Conservation (phyloP, 768 basidiomycete genomes). For the Steccherinum ochraceum region DNA sequence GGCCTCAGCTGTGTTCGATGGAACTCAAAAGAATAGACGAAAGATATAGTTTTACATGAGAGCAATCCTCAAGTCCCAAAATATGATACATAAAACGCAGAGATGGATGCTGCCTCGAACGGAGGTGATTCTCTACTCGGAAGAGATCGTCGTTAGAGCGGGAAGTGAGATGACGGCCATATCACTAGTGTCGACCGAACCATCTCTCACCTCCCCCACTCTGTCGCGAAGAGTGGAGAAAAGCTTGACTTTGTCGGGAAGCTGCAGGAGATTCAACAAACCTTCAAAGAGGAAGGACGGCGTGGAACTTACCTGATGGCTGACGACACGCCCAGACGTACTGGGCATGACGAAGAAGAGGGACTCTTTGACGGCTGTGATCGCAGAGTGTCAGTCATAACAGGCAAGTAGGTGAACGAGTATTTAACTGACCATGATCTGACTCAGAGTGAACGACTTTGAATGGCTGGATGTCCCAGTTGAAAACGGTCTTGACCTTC, state of each 20-base stretch:
- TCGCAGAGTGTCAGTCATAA: no score
- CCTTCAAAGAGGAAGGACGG: conserved; percentile 10
- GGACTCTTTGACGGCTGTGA: conserved; percentile 39
- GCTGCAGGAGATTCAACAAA: conserved; percentile 1
- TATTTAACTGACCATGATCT: conserved; percentile 4
- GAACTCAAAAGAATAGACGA: neutral
- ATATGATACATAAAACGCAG: neutral
- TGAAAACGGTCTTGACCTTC: conserved; percentile 11
- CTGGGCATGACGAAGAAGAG: conserved; percentile 72
- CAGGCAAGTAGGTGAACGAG: neutral
- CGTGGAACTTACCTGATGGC: conserved; percentile 63
- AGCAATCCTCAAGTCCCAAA: neutral
- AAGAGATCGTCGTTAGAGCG: no score
- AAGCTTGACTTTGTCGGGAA: conserved; percentile 9
- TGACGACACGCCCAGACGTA: conserved; percentile 68
- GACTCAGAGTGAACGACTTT: conserved; percentile 35
- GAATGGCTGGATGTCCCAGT: conserved; percentile 42
- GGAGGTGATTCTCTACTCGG: no score
- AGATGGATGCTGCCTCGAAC: no score
- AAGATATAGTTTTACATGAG: neutral
- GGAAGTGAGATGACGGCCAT: conserved; percentile 2
- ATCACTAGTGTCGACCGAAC: neutral
- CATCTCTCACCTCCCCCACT: neutral
- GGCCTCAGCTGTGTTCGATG: neutral
- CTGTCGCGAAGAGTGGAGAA: conserved; percentile 3